phyloP scores from a whole-genome alignment of 2,329 filamentous ascomycete species.

The Cyclaneusma minus region DNA sequence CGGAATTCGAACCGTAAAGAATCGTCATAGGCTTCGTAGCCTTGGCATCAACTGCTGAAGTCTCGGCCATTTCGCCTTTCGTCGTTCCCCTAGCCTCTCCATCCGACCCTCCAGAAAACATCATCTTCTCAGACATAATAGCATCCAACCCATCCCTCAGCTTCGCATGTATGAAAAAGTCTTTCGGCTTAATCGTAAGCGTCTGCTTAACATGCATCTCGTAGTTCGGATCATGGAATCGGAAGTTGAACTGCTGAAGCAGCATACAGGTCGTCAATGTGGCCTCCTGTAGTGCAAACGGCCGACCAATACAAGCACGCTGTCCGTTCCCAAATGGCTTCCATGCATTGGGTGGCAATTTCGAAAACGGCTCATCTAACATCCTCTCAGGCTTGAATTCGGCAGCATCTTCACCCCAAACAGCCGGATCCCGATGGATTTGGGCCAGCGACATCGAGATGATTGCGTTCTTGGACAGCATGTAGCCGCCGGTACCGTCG shows the following conservation, averaged over 20 bases:
- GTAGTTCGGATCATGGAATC: constrained; percentile 44
- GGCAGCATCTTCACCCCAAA: constrained; percentile 49
- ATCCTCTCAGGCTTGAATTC: constrained; percentile 59
- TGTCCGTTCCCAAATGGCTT: constrained; percentile 64
- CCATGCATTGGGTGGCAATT: constrained; percentile 46
- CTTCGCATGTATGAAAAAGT: constrained; percentile 44
- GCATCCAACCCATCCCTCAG: constrained; percentile 33
- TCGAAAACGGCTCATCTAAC: constrained; percentile 52
- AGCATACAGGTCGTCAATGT: constrained; percentile 45
- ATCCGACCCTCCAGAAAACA: constrained; percentile 9
- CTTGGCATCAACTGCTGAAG: constrained; percentile 3
- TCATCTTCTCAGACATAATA: constrained; percentile 22
- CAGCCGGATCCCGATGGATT: constrained; percentile 43
- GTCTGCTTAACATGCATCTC: constrained; percentile 36
- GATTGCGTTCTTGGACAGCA: constrained; percentile 33
- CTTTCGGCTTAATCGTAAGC: constrained; percentile 46
- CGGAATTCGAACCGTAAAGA: constrained; percentile 59
- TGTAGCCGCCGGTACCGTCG: constrained; percentile 55
- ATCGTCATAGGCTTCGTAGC: constrained; percentile 33
- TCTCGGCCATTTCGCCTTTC: constrained; percentile 14
- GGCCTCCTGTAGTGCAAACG: constrained; percentile 63
- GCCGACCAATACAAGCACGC: constrained; percentile 55
- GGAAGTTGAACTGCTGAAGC: constrained; percentile 58
- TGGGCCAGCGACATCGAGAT: constrained; percentile 33
- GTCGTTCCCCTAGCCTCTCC: constrained; percentile 2